A percentile compares a stretch with the other conserved stretches of the same genome.
Conservation (phyloP, 2,329 filamentous ascomycete species). For the Pestalotiopsis fici region DNA sequence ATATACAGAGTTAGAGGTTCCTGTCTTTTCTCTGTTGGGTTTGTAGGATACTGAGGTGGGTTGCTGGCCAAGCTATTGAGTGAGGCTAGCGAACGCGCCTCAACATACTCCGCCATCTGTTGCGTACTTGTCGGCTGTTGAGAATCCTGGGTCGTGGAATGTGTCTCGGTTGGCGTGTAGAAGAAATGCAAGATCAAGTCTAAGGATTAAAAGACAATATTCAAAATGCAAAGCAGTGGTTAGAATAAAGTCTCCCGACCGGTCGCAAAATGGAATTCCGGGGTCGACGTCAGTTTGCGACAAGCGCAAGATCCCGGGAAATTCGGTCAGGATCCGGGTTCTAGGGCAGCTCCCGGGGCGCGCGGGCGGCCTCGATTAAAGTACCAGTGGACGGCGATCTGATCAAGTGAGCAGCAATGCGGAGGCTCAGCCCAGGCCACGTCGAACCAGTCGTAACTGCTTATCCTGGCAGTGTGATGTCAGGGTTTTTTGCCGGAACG, state of each 20-base stretch:
- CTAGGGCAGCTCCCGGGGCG: conserved; percentile 3
- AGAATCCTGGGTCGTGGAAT: not conserved
- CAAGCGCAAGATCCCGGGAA: not conserved
- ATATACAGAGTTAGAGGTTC: conserved; percentile 86
- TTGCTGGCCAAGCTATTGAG: conserved; percentile 82
- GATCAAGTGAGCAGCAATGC: not conserved
- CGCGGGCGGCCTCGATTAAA: not conserved
- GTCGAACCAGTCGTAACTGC: not conserved
- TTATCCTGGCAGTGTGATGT: conserved; percentile 2
- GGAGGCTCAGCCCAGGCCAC: conserved; percentile 9
- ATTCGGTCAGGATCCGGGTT: not conserved
- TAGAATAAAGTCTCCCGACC: not conserved
- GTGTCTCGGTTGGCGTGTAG: not conserved
- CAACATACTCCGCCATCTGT: conserved; percentile 50
- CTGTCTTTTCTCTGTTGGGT: conserved; percentile 67
- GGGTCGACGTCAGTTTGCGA: not conserved
- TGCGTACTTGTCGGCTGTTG: not conserved
- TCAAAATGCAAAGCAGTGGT: not conserved
- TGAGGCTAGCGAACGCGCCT: conserved; percentile 80
- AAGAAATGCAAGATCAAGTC: not conserved
- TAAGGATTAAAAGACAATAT: not conserved
- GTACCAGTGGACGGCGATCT: not conserved
- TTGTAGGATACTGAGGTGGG: conserved; percentile 82
- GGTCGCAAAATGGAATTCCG: not conserved
- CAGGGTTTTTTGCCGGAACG: not conserved